These are phyloP conservation scores for Corinectria fuckeliana DNA, from an alignment of 2,329 filamentous ascomycete genomes.

Conservation along the genomic window DNA sequence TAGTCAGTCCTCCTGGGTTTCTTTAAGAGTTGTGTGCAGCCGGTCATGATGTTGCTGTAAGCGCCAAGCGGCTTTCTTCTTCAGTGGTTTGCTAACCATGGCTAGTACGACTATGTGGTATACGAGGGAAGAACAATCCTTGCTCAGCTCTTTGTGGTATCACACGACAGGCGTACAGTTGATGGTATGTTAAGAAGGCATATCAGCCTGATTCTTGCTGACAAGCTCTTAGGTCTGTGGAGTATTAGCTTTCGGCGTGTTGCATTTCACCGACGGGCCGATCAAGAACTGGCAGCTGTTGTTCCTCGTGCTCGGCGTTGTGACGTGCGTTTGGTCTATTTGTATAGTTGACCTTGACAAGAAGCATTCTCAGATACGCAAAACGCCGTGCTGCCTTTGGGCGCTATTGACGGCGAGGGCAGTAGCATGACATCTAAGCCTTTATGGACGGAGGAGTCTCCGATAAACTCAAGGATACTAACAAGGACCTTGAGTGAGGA, in stretches of 20 bases:
- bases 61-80: not conserved
- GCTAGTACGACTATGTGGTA: constrained; percentile 22
- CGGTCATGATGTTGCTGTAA: constrained; percentile 51
- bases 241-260: constrained; percentile 47
- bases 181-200: constrained; percentile 32
- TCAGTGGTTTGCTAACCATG: not conserved
- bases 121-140: constrained; percentile 22
- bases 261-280: constrained; percentile 37
- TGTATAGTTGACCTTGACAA: constrained; percentile 36
- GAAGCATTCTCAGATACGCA: constrained; percentile 23
- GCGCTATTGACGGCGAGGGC: not conserved
- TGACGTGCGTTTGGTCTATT: constrained; percentile 44
- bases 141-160: constrained; percentile 34
- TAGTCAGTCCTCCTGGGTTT: constrained; percentile 52
- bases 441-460: not conserved
- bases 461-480: not conserved
- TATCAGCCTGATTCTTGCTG: not conserved
- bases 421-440: not conserved
- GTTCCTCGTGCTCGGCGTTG: constrained; percentile 50
- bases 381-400: not conserved
- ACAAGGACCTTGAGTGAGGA: not conserved
- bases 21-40: constrained; percentile 54
- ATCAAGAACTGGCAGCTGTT: constrained; percentile 46
- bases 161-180: constrained; percentile 46
- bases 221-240: constrained; percentile 39